A percentile compares a stretch with the other conserved stretches of the same genome.
phyloP scores from a whole-genome alignment of 176 grass and related monocot species.

The Triticum aestivum region DNA sequence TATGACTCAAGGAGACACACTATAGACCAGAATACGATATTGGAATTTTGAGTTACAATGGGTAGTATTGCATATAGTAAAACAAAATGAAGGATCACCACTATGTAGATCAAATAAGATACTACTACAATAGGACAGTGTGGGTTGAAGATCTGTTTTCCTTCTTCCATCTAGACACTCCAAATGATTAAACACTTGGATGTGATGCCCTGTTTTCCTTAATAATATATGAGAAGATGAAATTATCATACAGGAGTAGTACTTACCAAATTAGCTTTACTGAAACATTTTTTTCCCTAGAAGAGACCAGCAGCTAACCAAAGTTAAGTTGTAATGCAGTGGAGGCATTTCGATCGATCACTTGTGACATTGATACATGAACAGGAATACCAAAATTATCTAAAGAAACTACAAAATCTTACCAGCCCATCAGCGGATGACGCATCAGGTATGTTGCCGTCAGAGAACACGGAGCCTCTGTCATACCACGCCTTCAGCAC shows the following conservation, averaged over 20 bases:
- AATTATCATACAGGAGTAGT: background rate
- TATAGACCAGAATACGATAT: background rate
- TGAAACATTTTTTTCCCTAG: background rate
- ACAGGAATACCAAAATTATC: background rate
- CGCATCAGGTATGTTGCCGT: slow-evolving; percentile 29
- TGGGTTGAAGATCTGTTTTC: background rate
- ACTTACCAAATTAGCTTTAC: background rate
- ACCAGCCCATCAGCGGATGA: slow-evolving; percentile 57
- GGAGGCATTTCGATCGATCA: background rate
- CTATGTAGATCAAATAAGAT: background rate
- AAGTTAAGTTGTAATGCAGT: background rate
- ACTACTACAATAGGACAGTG: background rate
- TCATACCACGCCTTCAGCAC: slow-evolving; percentile 71
- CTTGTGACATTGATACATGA: background rate
- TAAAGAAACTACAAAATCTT: slow-evolving; percentile 22
- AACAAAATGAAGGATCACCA: background rate
- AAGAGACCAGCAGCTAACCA: background rate
- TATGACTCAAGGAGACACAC: background rate
- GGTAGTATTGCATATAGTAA: background rate
- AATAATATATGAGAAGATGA: background rate
- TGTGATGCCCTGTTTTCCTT: background rate
- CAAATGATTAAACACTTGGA: background rate
- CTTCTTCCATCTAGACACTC: background rate
- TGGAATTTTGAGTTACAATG: background rate
- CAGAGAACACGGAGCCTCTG: slow-evolving; percentile 53